Evolutionary conservation across 108 stramenopile species (phyloP).

Genomic region (Fragilaria radians): DNA sequence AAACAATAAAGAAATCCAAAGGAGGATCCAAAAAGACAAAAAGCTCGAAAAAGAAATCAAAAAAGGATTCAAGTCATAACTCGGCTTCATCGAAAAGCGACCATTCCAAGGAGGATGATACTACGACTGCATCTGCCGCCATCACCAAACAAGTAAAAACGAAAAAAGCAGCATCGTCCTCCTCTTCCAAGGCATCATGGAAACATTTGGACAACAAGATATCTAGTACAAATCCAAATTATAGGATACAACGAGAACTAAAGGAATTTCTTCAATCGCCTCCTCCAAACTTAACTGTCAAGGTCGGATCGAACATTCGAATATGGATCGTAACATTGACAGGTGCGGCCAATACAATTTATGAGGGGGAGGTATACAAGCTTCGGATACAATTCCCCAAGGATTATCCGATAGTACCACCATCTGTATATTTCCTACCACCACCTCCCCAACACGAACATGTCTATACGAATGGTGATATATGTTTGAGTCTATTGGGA

Average conservation of each 20-base stretch:
- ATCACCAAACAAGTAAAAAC: conserved; percentile 17
- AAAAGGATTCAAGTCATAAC: no score
- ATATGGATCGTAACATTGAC: conserved; percentile 90
- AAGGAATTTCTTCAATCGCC: conserved; percentile 79
- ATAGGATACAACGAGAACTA: conserved; percentile 83
- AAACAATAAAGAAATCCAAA: conserved; percentile 24
- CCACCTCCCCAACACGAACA: conserved; percentile 83
- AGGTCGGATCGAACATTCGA: conserved; percentile 82
- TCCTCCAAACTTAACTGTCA: conserved; percentile 75
- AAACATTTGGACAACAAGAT: conserved; percentile 48
- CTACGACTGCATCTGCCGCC: conserved; percentile 1
- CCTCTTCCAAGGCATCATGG: conserved; percentile 30
- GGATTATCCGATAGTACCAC: conserved; percentile 90
- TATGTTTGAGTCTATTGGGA: conserved; percentile 90
- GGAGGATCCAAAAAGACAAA: conserved; percentile 2
- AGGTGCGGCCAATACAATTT: conserved; percentile 79
- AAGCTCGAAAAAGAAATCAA: conserved; percentile 15
- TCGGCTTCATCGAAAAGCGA: conserved; percentile 7
- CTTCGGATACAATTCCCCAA: conserved; percentile 77
- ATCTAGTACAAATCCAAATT: conserved; percentile 67
- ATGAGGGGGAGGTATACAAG: conserved; percentile 91
- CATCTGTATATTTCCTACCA: conserved; percentile 87
- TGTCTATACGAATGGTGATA: conserved; percentile 98
- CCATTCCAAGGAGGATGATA: conserved; percentile 7
- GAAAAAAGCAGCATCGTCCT: conserved; percentile 16